Base-by-base conservation (phyloP, 1,284 basidiomycete species). In the Mycosarcoma mackinlayi region DNA sequence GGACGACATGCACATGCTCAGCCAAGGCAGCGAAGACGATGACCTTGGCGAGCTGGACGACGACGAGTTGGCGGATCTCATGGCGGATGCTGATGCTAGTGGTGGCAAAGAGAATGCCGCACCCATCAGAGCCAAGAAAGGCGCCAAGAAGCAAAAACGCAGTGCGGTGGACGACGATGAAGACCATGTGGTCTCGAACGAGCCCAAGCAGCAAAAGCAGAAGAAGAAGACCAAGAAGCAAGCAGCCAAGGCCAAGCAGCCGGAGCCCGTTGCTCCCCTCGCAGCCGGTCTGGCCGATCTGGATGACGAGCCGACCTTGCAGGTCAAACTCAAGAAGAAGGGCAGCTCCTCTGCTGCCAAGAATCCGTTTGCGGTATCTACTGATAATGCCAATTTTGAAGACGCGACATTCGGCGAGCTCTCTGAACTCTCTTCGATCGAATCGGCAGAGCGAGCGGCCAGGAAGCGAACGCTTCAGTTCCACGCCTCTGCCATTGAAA, bases 331-430 rank as follows among this genome's bases (percentile, higher is more conserved):
- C 33, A 68, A 72, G 59, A 61, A 63, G 64, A 57, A 45, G 53
- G 47, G 41, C 10, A 50, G 14, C n/a, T 31, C 31, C 11, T 30
- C 38, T 18, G 44, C 49, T 4, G 24, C 54, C 14, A 48, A 41
- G 42, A 72, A 72, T 53, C 64, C 69, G 0, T 72, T 72, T 21
- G 58, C 69, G 3, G 56, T 50, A 23, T 63, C 59, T 8, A 53
- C 30, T 21, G 38, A 52, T 40, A 30, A 37, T 23, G 35, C 35
- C 27, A 47, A 57, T 24, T 55, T 60, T 18, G 58, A 70, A 16
- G 74, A 61, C 41, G 71, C 61, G 18, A 73, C 73, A 16, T 76
- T 73, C 14, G 79, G 79, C 49, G 80, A 82, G 61, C 74, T 76
- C 11, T 68, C 68, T 8, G 62, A 64, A 10, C 70, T 82, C 18